Evolutionary conservation across 306 rosid genomes (phyloP).

Genomic region (Glycine tomentella): DNA sequence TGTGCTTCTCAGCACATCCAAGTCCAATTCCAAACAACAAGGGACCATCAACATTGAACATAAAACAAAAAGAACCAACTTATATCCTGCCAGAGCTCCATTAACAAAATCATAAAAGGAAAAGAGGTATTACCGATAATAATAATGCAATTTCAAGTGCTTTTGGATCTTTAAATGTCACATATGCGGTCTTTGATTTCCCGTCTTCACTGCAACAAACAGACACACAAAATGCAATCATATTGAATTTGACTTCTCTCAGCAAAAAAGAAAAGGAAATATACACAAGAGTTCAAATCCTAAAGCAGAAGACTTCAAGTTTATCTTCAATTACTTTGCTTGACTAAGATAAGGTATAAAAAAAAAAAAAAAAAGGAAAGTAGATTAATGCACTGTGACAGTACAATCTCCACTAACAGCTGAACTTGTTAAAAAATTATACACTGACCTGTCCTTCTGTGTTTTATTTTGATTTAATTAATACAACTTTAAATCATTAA

Average conservation of each 20-base stretch:
- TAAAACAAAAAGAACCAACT: neutral
- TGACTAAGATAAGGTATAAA: neutral
- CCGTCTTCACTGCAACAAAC: slow-evolving; percentile 75
- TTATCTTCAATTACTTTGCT: slow-evolving; percentile 27
- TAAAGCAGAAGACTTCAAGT: slow-evolving; percentile 1
- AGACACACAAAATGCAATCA: slow-evolving; percentile 35
- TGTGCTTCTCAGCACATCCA: too few relatives aligned
- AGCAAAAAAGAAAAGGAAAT: slow-evolving; percentile 5
- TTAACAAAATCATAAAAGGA: slow-evolving; percentile 40
- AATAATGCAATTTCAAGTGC: slow-evolving; percentile 91
- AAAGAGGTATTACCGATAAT: slow-evolving; percentile 71
- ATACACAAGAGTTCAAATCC: slow-evolving; percentile 12
- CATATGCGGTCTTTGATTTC: slow-evolving; percentile 84
- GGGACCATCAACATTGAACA: slow-evolving; percentile 15
- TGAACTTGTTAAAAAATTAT: neutral
- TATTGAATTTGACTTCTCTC: slow-evolving; percentile 14
- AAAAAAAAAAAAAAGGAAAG: neutral
- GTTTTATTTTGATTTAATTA: neutral
- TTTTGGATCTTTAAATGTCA: slow-evolving; percentile 88
- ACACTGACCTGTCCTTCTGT: neutral
- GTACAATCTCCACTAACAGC: neutral
- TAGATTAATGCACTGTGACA: neutral
- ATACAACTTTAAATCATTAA: slow-evolving; percentile 17
- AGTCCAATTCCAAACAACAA: neutral
- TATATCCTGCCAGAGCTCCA: slow-evolving; percentile 6